phyloP scores from a whole-genome alignment of 164 flowering plant species.

The Aristolochia californica region DNA sequence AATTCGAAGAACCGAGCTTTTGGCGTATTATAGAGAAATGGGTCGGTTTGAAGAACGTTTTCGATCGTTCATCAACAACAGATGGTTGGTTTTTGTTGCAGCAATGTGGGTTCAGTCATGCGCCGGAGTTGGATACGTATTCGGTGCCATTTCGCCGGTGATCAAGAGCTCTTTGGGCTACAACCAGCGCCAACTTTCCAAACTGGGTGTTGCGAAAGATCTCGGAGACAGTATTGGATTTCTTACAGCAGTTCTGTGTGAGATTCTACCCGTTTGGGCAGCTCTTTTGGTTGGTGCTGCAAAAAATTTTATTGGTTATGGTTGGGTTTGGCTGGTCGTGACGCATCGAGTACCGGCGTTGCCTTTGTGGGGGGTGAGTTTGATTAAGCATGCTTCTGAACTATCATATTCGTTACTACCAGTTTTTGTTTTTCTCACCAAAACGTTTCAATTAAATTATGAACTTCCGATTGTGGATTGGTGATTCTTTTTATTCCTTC shows the following conservation, averaged over 20 bases:
- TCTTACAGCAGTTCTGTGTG: constrained; percentile 67
- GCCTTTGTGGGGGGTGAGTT: constrained; percentile 96
- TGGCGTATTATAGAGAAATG: constrained; percentile 11
- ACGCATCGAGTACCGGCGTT: constrained; percentile 50
- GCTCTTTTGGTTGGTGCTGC: constrained; percentile 68
- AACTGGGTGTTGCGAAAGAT: constrained; percentile 88
- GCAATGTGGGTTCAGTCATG: constrained; percentile 95
- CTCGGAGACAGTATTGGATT: constrained; percentile 97
- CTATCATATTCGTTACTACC: neutral
- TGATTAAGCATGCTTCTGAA: neutral
- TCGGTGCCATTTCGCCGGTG: constrained; percentile 89
- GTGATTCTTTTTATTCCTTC: neutral
- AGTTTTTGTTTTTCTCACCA: neutral
- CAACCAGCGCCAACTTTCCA: constrained; percentile 76
- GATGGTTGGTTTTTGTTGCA: constrained; percentile 96
- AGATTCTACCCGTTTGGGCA: constrained; percentile 82
- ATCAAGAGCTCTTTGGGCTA: constrained; percentile 68
- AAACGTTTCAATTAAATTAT: neutral
- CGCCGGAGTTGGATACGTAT: constrained; percentile 85
- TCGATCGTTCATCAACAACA: constrained; percentile 38
- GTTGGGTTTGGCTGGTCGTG: constrained; percentile 85
- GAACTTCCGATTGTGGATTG: neutral
- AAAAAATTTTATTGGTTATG: constrained; percentile 86
- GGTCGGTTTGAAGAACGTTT: constrained; percentile 23
- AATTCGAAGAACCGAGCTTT: neutral